These are phyloP conservation scores for Capsicum pubescens DNA, from an alignment of 257 asterid species.

Conservation along the genomic window DNA sequence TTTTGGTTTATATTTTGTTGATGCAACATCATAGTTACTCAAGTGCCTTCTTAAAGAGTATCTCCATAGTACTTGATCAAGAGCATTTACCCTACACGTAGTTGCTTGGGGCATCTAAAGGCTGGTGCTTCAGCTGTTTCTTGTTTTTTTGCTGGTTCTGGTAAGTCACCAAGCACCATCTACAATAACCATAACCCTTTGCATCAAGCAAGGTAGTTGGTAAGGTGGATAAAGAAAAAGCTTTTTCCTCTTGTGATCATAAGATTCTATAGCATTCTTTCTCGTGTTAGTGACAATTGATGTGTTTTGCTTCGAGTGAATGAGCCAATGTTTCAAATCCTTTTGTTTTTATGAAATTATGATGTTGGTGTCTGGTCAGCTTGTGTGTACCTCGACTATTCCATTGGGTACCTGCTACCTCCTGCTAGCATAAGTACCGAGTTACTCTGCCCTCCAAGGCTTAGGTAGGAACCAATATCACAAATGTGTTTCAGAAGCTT, in stretches of 20 bases:
- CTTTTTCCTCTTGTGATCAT: neutral
- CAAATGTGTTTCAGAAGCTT: conserved; percentile 22
- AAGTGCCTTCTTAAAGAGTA: neutral
- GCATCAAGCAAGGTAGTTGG: neutral
- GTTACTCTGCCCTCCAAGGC: neutral
- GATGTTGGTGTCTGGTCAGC: neutral
- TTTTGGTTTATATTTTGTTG: neutral
- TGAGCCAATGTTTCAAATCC: neutral
- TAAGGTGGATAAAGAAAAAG: conserved; percentile 1
- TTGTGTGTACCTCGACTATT: conserved; percentile 6
- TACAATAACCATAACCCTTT: neutral
- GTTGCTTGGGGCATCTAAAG: conserved; percentile 14
- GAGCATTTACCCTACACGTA: neutral
- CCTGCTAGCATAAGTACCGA: neutral
- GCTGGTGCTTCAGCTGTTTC: neutral
- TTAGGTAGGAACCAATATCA: neutral
- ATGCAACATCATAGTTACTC: neutral
- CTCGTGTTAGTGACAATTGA: neutral
- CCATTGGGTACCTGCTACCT: neutral
- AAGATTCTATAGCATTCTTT: conserved; percentile 17
- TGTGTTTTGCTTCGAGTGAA: neutral
- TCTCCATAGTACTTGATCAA: neutral
- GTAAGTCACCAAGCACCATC: neutral
- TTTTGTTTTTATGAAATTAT: neutral
- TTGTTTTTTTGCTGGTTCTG: neutral